These are phyloP conservation scores for Aspergillus sergii DNA, from an alignment of 2,329 filamentous ascomycete species.

Conservation along the genomic window DNA sequence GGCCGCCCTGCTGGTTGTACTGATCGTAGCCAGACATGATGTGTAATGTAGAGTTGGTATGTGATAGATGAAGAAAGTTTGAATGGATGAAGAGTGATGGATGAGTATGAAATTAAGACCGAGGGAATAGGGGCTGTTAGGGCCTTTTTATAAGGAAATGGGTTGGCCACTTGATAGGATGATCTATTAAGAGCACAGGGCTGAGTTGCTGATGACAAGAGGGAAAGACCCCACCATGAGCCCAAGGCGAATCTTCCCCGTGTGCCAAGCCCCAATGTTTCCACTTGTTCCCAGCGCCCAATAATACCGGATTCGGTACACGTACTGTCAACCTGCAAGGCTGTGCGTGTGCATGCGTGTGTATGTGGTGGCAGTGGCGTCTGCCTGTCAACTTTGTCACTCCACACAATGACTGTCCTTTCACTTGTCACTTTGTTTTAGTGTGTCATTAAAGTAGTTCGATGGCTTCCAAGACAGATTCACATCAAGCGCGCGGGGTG, in stretches of 20 bases:
- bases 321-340: constrained; percentile 7
- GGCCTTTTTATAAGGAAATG: constrained; percentile 17
- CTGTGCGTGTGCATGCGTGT: not conserved
- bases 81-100: constrained; percentile 8
- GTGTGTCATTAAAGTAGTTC: not conserved
- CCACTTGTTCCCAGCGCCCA: constrained; percentile 3
- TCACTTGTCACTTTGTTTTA: not conserved
- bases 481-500: constrained; percentile 2
- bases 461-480: not conserved
- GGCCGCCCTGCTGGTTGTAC: constrained; percentile 30
- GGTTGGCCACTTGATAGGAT: constrained; percentile 20
- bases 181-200: constrained; percentile 17
- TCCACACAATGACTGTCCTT: not conserved
- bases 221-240: constrained; percentile 11
- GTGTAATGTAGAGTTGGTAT: not conserved
- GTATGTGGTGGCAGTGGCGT: not conserved
- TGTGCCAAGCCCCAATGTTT: constrained; percentile 15
- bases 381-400: not conserved
- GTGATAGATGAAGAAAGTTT: not conserved
- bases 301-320: constrained; percentile 9
- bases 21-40: constrained; percentile 34
- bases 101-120: constrained; percentile 4
- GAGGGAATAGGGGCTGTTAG: constrained; percentile 8
- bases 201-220: constrained; percentile 14
- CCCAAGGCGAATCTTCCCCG: not conserved